Conservation (phyloP, 2,329 filamentous ascomycete genomes). For the Knufia fluminis region DNA sequence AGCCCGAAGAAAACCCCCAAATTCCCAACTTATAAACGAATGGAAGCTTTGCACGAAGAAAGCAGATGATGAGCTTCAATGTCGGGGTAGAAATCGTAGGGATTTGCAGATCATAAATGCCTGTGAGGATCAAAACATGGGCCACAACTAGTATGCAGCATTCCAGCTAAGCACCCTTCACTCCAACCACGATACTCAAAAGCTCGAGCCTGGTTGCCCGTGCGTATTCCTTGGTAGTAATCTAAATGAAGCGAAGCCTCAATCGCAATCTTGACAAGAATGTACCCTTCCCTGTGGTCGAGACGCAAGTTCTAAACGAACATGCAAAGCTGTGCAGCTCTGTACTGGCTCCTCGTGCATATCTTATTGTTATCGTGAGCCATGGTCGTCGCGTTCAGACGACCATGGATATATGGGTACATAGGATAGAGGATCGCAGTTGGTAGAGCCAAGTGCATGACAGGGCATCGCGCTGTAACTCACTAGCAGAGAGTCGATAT, state of each 20-base stretch:
- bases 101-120: slow-evolving; percentile 12
- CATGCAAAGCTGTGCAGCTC: too few species aligned
- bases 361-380: too few species aligned
- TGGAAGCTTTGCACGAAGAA: slow-evolving; percentile 12
- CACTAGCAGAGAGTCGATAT: too few species aligned
- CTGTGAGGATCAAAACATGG: slow-evolving; percentile 15
- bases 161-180: slow-evolving; percentile 12
- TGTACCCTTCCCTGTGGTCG: too few species aligned
- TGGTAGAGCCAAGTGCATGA: too few species aligned
- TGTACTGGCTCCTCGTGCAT: too few species aligned
- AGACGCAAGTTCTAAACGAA: too few species aligned
- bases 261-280: background rate
- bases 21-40: slow-evolving; percentile 13
- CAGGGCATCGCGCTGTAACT: too few species aligned
- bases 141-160: slow-evolving; percentile 17
- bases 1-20: background rate
- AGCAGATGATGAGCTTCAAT: background rate
- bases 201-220: background rate
- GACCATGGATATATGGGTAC: too few species aligned
- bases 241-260: too few species aligned
- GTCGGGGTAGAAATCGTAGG: slow-evolving; percentile 5
- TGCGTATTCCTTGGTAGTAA: background rate
- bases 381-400: too few species aligned
- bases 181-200: background rate
- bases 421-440: too few species aligned